Conservation (phyloP, 257 asterid genomes). For the Fraxinus cuspidata region DNA sequence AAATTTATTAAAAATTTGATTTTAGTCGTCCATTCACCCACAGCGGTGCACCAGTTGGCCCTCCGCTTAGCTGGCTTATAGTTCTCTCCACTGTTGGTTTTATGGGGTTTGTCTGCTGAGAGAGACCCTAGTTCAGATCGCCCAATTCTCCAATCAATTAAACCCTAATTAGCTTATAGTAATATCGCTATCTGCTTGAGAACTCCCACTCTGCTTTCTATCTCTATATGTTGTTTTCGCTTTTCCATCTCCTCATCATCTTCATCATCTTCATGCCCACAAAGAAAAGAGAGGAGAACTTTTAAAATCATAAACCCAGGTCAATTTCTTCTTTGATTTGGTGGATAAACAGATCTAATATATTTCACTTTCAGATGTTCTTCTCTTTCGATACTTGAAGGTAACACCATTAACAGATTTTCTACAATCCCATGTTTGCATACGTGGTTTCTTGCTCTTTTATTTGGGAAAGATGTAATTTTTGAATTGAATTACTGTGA, state of each 20-base stretch:
- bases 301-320: constrained; percentile 24
- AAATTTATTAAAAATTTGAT: no score
- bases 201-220: constrained; percentile 22
- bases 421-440: constrained; percentile 5
- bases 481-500: constrained; percentile 6
- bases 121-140: constrained; percentile 54
- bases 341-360: constrained; percentile 70
- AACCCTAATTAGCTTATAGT: constrained; percentile 19
- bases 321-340: constrained; percentile 39
- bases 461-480: background rate
- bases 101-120: constrained; percentile 82
- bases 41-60: constrained; percentile 38
- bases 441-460: constrained; percentile 17
- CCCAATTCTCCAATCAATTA: constrained; percentile 57
- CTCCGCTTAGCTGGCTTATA: constrained; percentile 76
- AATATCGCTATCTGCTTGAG: constrained; percentile 16
- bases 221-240: constrained; percentile 22
- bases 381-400: constrained; percentile 26
- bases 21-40: no score
- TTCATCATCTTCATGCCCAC: constrained; percentile 30
- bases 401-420: constrained; percentile 22
- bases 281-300: constrained; percentile 20
- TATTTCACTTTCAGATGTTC: constrained; percentile 41
- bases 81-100: constrained; percentile 74
- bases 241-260: constrained; percentile 32